phyloP scores from a whole-genome alignment of 1,139 yeast species.

The Saccharomycopsis crataegensis region DNA sequence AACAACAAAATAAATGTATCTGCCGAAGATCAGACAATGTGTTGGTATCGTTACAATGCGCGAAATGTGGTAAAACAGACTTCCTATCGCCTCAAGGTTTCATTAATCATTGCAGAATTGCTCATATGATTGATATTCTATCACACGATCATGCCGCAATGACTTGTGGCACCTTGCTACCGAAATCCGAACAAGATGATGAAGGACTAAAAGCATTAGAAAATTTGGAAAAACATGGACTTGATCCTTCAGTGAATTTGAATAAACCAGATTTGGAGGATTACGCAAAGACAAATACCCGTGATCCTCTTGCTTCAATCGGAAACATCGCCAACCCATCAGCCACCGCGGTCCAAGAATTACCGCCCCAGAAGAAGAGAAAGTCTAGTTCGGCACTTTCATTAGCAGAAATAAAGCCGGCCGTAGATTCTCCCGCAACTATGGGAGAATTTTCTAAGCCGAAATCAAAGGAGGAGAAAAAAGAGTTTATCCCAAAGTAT shows the following conservation, averaged over 20 bases:
- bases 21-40: constrained; percentile 69
- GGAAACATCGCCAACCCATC: neutral
- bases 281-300: constrained; percentile 9
- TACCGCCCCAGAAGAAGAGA: neutral
- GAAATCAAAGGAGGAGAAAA: neutral
- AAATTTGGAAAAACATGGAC: constrained; percentile 33
- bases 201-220: constrained; percentile 42
- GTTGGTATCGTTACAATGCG: constrained; percentile 60
- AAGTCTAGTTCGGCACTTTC: constrained; percentile 1
- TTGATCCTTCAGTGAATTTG: constrained; percentile 29
- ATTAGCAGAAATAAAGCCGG: neutral
- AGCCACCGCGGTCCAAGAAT: neutral
- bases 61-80: constrained; percentile 58
- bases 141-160: constrained; percentile 74
- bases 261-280: constrained; percentile 12
- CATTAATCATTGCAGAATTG: constrained; percentile 65
- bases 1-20: constrained; percentile 41
- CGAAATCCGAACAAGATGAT: constrained; percentile 53
- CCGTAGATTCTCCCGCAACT: neutral
- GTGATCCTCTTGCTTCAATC: constrained; percentile 6
- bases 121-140: constrained; percentile 65
- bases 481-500: constrained; percentile 4
- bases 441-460: neutral
- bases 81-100: constrained; percentile 79
- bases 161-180: constrained; percentile 55